Evolutionary conservation across 108 stramenopile genomes (phyloP).

Genomic region (Nitzschia inconspicua): DNA sequence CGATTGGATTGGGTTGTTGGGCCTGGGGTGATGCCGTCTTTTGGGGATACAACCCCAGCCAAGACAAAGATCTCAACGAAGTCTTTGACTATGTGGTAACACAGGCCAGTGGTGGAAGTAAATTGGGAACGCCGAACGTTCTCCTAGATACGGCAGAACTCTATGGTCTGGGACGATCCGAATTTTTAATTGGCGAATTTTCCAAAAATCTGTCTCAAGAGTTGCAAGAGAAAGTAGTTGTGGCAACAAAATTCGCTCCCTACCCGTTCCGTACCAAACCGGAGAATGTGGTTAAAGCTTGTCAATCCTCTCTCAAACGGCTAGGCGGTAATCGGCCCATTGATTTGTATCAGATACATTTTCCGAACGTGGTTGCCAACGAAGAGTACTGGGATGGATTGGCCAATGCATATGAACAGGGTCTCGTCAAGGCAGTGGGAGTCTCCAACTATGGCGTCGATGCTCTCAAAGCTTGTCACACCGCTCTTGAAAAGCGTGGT

Average conservation of each 20-base stretch:
- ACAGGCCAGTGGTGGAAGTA: background rate
- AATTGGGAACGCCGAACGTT: conserved; percentile 6
- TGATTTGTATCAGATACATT: conserved; percentile 87
- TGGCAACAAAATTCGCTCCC: conserved; percentile 85
- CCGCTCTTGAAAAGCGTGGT: conserved; percentile 50
- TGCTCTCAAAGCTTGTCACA: conserved; percentile 58
- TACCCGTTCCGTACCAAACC: conserved; percentile 66
- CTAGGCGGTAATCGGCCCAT: conserved; percentile 55
- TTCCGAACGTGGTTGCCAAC: conserved; percentile 66
- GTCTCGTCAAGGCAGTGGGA: conserved; percentile 63
- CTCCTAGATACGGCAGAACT: conserved; percentile 87
- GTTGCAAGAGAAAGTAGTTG: conserved; percentile 32
- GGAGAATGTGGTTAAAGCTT: conserved; percentile 69
- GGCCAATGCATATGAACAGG: conserved; percentile 57
- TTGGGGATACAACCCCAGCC: conserved; percentile 77
- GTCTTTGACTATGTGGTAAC: conserved; percentile 63
- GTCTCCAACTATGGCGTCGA: conserved; percentile 75
- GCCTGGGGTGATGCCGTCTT: conserved; percentile 84
- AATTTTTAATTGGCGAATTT: conserved; percentile 63
- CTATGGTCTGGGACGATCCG: conserved; percentile 77
- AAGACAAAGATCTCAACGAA: conserved; percentile 54
- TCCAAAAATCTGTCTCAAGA: conserved; percentile 13
- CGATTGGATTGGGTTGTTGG: conserved; percentile 80
- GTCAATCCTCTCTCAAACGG: conserved; percentile 60
- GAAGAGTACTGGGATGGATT: conserved; percentile 80